Evolutionary conservation across 2,329 filamentous ascomycete species (phyloP), one percentile per base, ranked within the genome.

Genomic region (Arachnomyces sp.): DNA sequence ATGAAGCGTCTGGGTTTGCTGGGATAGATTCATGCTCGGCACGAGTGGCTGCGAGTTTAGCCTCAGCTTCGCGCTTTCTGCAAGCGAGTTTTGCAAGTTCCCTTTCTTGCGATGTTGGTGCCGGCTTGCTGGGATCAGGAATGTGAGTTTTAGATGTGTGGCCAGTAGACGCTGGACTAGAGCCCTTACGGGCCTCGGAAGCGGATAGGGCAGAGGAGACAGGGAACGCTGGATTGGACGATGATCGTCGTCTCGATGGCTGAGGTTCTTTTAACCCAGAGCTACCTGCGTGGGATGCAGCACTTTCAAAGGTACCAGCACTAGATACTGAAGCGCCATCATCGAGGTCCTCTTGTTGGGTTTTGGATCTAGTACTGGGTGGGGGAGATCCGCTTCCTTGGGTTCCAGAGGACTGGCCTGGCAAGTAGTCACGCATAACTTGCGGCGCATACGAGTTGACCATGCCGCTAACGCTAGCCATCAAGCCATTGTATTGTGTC

Each of bases 341-440:
- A 8, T 44, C 43, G 30, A 52, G 41, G 21, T 37, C 32, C 37
- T 11, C 28, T 35, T 12, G 30, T 42, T 9, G 28, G 28, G 11
- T 37, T 31, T 35, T 21, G 8, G 16, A 28, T 21, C 15, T 29
- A 17, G 15, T 34, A 39, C 28, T 36, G 29, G 13, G 52, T 52
- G 14, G 38, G 5, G 9, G 5, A 5, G 21, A 5, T 5, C 9
- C 21, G 9, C 9, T 9, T 25, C 9, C 21, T 25, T 25, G 31
- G n/a, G n/a, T n/a, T 31, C 45, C 42, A 29, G 37, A 43, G 28
- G 49, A 42, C 28, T 56, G 51, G 9, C 51, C 50, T 3, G 62
- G 60, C 65, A 80, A 53, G 57, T 70, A 65, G 61, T 71, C 46
- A 51, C 71, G 25, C 57, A 77, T 40, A 50, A 64, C 57, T 66